Base-by-base conservation (phyloP, 2,329 filamentous ascomycete genomes). In the Beauveria australis region DNA sequence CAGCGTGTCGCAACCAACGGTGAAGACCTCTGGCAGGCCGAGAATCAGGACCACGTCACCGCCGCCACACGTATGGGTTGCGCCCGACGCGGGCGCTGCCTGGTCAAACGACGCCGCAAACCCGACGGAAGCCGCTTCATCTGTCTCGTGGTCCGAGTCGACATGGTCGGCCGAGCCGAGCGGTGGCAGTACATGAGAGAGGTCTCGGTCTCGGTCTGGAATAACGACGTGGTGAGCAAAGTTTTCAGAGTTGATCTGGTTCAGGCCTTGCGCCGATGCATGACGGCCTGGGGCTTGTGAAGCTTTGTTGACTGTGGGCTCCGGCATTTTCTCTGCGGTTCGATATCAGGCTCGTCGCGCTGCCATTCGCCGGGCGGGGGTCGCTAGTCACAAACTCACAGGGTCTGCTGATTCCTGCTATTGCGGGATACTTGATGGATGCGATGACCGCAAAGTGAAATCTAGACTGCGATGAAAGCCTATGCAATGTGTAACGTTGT, bases 1-100 rank as follows among this genome's bases (percentile, higher is more conserved):
- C 51, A 79, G 68, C 2, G 76, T 73, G 65, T 85, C 82, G 65
- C 79, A 81, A 49, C 82, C 82, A 19, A 87, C 71, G 2, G 76
- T 80, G 61, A 81, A 80, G 43, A 74, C 70, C 1, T 75, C 69
- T 1, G 82, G 81, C 12, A 86, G 70, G 59, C 78, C 78, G 40
- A 83, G 70, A 30, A 85, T 68, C 12, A 85, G 70, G 59, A 86
- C 73, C 22, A 80, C 75, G 64, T 86, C 83, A 10, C 79, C 79
- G 1, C 14, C 43, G 28, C 53, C 53, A n/a, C 33, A 26, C 19
- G 30, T 10, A 28, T 54, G 37, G 14, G 52, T 43, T 3, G 7
- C 24, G 12, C 24, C 2, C 8, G 19, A 3, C 16, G 28, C 30
- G 5, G 19, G 37, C 24, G 37, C 30, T 41, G n/a, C 30, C 12